Evolutionary conservation across 2,329 filamentous ascomycete species (phyloP), one percentile per base, ranked within the genome.

Genomic region (Penicillium frequentans): DNA sequence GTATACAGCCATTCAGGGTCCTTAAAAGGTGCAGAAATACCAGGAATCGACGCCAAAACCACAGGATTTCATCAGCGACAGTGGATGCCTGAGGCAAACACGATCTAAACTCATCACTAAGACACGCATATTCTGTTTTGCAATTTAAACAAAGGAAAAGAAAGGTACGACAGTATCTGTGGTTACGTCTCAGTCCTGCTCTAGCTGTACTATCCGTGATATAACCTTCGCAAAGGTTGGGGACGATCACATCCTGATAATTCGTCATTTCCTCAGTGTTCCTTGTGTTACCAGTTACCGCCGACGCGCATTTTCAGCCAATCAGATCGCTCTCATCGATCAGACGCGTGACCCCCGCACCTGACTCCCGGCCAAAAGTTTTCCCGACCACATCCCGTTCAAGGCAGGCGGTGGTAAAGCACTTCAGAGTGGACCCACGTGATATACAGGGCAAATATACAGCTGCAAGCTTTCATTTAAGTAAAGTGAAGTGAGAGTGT

Each of bases 11-110:
- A 49, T 39, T 49, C 23, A 24, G 48, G 48, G 27, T 45, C 49
- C 45, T 52, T 52, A 33, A 52, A 52, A 59, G 55, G 59, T 58
- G 55, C 60, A 59, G 59, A 54, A 50, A 42, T 59, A 37, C 54
- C 59, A 63, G 59, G 57, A 42, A 27, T 39, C 48, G 23, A 35
- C 33, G 23, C 33, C 48, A 50, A 42, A 27, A 5, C 29, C 46
- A 19, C 48, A 39, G 23, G 48, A 42, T 42, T 42, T 50, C 33
- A 31, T 27, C 46, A 48, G 27, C 19, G 27, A 33, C 46, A 33
- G 26, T 60, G 43, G 31, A 24, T 62, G 61, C 63, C 59, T 65
- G 55, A 64, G 64, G 63, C 64, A 54, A 23, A 24, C n/a, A 50
- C 33, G 33, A 35, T 33, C 46, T 49, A 49, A 35, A 23, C 29